These are phyloP conservation scores for Wickerhamomyces sp. DNA, from an alignment of 1,139 yeast species.

Conservation along the genomic window DNA sequence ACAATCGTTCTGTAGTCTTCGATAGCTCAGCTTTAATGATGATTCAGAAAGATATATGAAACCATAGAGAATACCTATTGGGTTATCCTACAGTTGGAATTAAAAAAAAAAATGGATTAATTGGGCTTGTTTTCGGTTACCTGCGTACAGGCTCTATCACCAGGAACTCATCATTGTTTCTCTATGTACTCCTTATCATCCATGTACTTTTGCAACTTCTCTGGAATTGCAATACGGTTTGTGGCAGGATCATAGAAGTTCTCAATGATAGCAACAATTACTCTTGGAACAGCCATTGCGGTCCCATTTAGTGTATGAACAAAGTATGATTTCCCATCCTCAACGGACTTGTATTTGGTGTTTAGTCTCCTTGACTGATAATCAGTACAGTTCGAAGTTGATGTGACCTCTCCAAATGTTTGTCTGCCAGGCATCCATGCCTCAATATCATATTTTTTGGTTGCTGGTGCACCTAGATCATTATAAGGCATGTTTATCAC, in stretches of 20 bases:
- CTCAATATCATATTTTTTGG: slow-evolving; percentile 87
- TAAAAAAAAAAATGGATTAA: too few species aligned
- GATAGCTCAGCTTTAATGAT: too few species aligned
- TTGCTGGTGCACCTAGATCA: slow-evolving; percentile 93
- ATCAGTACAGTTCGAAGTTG: slow-evolving; percentile 89
- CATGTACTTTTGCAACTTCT: slow-evolving; percentile 63
- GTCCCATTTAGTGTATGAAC: slow-evolving; percentile 93
- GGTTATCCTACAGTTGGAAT: not conserved
- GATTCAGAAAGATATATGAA: too few species aligned
- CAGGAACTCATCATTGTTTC: slow-evolving; percentile 1
- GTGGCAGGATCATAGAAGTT: slow-evolving; percentile 64
- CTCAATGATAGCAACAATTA: slow-evolving; percentile 83
- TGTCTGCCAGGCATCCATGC: slow-evolving; percentile 99
- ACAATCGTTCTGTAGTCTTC: not conserved
- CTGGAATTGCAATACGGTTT: slow-evolving; percentile 59
- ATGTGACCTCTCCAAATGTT: slow-evolving; percentile 88
- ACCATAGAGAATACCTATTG: too few species aligned
- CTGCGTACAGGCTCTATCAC: not conserved
- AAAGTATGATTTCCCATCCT: slow-evolving; percentile 38
- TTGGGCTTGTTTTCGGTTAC: too few species aligned
- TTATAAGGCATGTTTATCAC: slow-evolving; percentile 85
- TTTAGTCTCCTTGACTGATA: slow-evolving; percentile 84
- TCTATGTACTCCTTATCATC: slow-evolving; percentile 35
- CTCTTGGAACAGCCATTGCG: slow-evolving; percentile 92
- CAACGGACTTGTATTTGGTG: slow-evolving; percentile 42